Percentiles rank a stretch among this genome's conserved stretches.
phyloP scores from a whole-genome alignment of 352 stramenopile genomes.

The Globisporangium takayamanum region DNA sequence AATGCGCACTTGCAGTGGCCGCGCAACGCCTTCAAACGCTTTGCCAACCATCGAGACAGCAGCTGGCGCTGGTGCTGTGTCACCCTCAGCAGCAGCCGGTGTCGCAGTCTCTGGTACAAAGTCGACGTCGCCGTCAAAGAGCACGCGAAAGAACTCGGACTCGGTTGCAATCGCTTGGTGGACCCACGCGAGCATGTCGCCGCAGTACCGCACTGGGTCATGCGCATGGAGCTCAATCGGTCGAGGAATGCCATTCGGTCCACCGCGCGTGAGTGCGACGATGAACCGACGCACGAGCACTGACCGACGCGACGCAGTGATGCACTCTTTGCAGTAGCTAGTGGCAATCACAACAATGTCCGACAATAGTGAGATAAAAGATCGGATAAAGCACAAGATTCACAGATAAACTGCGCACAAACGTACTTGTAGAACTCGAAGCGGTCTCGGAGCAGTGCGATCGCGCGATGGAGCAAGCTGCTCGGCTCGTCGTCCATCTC shows the following conservation, averaged over 20 bases:
- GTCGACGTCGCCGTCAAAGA: slow-evolving; percentile 61
- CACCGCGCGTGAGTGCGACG: slow-evolving; percentile 62
- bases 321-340: slow-evolving; percentile 79
- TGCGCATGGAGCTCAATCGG: slow-evolving; percentile 87
- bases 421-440: slow-evolving; percentile 74
- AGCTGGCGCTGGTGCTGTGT: slow-evolving; percentile 7
- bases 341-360: not conserved
- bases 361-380: not conserved
- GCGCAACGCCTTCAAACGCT: slow-evolving; percentile 53
- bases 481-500: slow-evolving; percentile 63
- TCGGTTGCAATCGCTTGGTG: slow-evolving; percentile 82
- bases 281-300: slow-evolving; percentile 75
- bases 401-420: not conserved
- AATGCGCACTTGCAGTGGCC: slow-evolving; percentile 52
- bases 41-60: slow-evolving; percentile 41
- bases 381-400: not conserved
- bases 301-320: slow-evolving; percentile 44
- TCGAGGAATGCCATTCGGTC: slow-evolving; percentile 61
- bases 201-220: slow-evolving; percentile 81
- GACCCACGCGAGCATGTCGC: slow-evolving; percentile 87
- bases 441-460: slow-evolving; percentile 53
- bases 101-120: slow-evolving; percentile 7
- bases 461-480: slow-evolving; percentile 56
- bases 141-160: slow-evolving; percentile 68
- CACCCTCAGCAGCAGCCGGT: not conserved